Evolutionary conservation across 306 rosid species (phyloP), one percentile per base, ranked within the genome.

Genomic region (Vachellia collinsii): DNA sequence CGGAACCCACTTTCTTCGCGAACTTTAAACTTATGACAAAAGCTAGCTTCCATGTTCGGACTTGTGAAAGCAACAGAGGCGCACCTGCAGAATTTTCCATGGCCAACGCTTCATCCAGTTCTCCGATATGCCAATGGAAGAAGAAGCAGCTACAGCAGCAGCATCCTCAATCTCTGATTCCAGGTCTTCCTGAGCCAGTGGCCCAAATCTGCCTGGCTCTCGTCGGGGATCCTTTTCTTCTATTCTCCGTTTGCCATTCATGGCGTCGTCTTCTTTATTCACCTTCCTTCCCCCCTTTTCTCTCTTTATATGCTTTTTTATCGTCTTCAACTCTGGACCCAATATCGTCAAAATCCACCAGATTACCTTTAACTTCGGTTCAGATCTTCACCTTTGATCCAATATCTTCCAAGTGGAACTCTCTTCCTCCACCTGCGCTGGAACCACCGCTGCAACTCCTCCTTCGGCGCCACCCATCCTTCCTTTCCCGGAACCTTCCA

Each of bases 191-290:
- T 0, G 94, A 95, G 77, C 88, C 93, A 83, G 63, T 95, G 61
- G 94, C 98, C 53, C 91, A 91, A 7, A 70, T 80, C 6, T 90
- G 94, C 59, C 93, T 95, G 23, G 75, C 94, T 4, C 73, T 5
- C 0, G 19, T 92, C 22, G 62, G 70, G 1, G 20, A 44, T 25
- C 96, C 97, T 34, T 85, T 86, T 5, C 42, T 78, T 16, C 84
- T 94, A 38, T 94, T 68, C 90, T 71, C 89, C 11, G 86, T 91
- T 16, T 88, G 85, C 63, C 90, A 72, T 20, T 83, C 98, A 8
- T 94, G 98, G 97, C 94, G 98, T 3, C 89, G 88, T 47, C 86
- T 92, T 2, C 79, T 92, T 7, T 92, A 94, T 46, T 84, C 89
- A 1, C 89, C 94, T n/a, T 83, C 92, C 13, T 92, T 92, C 77